A percentile compares a stretch with the other conserved stretches of the same genome.
These are phyloP conservation scores for Leccinum uliginosum DNA, from an alignment of 768 basidiomycete species.

Conservation along the genomic window DNA sequence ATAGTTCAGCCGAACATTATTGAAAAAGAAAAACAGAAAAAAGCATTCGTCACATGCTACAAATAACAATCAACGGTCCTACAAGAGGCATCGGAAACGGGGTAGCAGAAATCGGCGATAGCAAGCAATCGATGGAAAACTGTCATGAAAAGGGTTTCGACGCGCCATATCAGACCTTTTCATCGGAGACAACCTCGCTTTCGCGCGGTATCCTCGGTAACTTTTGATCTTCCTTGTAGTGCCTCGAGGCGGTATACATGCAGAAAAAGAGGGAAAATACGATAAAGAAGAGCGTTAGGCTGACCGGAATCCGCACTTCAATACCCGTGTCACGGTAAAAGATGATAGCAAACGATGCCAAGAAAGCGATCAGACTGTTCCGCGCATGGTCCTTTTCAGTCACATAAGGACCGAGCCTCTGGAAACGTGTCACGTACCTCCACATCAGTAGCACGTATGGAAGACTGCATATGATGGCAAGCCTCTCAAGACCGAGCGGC, in stretches of 20 bases:
- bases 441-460: constrained; percentile 40
- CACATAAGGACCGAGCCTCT: not conserved
- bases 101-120: not conserved
- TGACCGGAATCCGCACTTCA: constrained; percentile 26
- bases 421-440: too few relatives aligned
- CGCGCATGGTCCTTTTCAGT: not conserved
- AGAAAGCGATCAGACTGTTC: constrained; percentile 33
- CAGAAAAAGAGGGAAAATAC: constrained; percentile 28
- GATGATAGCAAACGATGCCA: constrained; percentile 26
- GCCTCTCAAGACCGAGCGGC: constrained; percentile 31
- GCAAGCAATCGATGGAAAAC: not conserved
- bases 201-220: not conserved
- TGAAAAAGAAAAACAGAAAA: not conserved
- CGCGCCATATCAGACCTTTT: constrained; percentile 2
- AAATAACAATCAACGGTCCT: not conserved
- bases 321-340: constrained; percentile 27
- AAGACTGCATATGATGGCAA: constrained; percentile 38
- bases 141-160: not conserved
- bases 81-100: not conserved
- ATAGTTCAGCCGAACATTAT: not conserved
- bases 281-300: constrained; percentile 20
- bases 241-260: constrained; percentile 22
- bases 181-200: not conserved
- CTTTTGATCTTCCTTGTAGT: constrained; percentile 13
- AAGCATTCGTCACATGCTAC: not conserved